phyloP scores from a whole-genome alignment of 768 basidiomycete genomes.

The Termitomyces sp. region DNA sequence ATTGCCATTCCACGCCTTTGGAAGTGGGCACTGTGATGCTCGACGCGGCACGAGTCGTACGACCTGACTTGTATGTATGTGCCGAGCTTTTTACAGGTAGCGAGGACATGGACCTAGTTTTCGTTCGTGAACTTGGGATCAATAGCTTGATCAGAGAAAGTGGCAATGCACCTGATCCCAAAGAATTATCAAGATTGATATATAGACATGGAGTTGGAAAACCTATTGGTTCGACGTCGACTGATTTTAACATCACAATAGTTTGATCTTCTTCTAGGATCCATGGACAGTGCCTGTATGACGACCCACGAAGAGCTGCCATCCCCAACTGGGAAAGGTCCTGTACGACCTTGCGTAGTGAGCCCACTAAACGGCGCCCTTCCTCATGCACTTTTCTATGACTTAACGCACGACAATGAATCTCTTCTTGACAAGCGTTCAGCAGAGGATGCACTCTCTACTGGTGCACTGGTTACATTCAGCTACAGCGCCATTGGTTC shows the following conservation, averaged over 20 bases:
- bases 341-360: conserved; percentile 68
- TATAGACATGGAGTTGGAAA: conserved; percentile 92
- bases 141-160: conserved; percentile 94
- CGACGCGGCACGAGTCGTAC: conserved; percentile 84
- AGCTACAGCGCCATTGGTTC: conserved; percentile 86
- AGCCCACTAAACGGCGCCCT: conserved; percentile 80
- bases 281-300: conserved; percentile 90
- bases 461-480: conserved; percentile 91
- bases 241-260: neutral
- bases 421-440: conserved; percentile 86
- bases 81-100: conserved; percentile 97
- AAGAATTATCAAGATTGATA: conserved; percentile 85
- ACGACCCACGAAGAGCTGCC: conserved; percentile 73
- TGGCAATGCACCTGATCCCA: conserved; percentile 87
- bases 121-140: conserved; percentile 89
- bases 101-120: conserved; percentile 89
- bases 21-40: conserved; percentile 95
- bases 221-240: conserved; percentile 67
- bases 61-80: conserved; percentile 93
- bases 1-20: conserved; percentile 96
- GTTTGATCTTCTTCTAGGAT: conserved; percentile 49
- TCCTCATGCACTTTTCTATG: conserved; percentile 93
- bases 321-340: conserved; percentile 82
- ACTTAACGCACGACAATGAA: conserved; percentile 97
- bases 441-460: conserved; percentile 93